A percentile compares a stretch with the other conserved stretches of the same genome.
Evolutionary conservation across 2,329 filamentous ascomycete species (phyloP).

Genomic region (Ceratocystis eucalypticola): DNA sequence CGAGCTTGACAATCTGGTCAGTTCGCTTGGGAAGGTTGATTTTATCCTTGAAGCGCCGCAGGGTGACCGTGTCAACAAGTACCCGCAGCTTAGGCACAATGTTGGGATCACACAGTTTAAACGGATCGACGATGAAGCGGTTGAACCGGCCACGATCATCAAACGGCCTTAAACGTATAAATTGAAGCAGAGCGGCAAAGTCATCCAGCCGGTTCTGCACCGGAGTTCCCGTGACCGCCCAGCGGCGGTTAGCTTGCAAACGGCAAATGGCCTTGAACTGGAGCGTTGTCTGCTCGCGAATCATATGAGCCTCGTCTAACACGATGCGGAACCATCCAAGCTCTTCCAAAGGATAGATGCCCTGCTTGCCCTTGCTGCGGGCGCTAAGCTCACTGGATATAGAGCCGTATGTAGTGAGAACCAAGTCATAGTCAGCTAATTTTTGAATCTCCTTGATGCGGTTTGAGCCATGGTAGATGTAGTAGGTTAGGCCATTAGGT

Average conservation of each 20-base stretch:
- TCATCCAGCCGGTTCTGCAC: slow-evolving; percentile 91
- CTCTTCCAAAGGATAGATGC: slow-evolving; percentile 53
- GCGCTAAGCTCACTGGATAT: slow-evolving; percentile 64
- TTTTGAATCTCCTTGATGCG: slow-evolving; percentile 55
- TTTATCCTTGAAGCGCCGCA: slow-evolving; percentile 82
- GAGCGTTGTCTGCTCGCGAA: slow-evolving; percentile 68
- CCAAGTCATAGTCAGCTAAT: slow-evolving; percentile 62
- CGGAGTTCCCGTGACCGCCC: slow-evolving; percentile 95
- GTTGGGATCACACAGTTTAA: slow-evolving; percentile 73
- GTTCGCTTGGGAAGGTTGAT: slow-evolving; percentile 65
- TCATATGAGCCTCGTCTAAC: slow-evolving; percentile 87
- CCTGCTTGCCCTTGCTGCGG: slow-evolving; percentile 47
- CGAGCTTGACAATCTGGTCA: slow-evolving; percentile 59
- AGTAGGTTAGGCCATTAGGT: slow-evolving; percentile 50
- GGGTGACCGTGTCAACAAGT: slow-evolving; percentile 84
- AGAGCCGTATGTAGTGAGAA: slow-evolving; percentile 88
- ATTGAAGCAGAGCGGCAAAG: slow-evolving; percentile 71
- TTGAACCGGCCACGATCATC: slow-evolving; percentile 63
- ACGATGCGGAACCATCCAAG: slow-evolving; percentile 90
- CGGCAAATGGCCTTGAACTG: slow-evolving; percentile 76
- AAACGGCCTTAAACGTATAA: slow-evolving; percentile 74
- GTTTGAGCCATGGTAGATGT: slow-evolving; percentile 75
- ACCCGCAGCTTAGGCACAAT: slow-evolving; percentile 76
- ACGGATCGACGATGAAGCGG: slow-evolving; percentile 67
- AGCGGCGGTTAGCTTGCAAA: slow-evolving; percentile 66